Evolutionary conservation across 306 rosid species (phyloP).

Genomic region (Hylodesmum podocarpum): DNA sequence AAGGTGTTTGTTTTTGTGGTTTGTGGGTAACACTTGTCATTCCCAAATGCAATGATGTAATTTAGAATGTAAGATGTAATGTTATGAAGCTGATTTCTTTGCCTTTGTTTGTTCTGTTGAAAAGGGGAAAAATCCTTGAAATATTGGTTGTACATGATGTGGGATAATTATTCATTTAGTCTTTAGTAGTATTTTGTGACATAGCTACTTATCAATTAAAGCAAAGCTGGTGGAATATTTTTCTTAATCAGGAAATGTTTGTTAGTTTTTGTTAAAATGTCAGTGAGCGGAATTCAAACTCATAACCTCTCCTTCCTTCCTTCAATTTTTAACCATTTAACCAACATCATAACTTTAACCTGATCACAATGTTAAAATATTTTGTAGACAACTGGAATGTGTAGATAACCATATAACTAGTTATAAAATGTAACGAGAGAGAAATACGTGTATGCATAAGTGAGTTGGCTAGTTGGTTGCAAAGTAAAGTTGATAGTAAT

Average conservation of each 20-base stretch:
- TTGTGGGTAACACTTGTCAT: conserved; percentile 45
- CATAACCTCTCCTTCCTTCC: too few relatives aligned
- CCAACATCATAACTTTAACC: too few relatives aligned
- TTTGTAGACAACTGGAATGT: too few relatives aligned
- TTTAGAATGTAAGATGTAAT: conserved; percentile 56
- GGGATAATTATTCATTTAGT: conserved; percentile 85
- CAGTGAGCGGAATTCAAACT: too few relatives aligned
- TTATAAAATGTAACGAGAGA: too few relatives aligned
- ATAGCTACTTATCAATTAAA: conserved; percentile 31
- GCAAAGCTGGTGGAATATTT: conserved; percentile 28
- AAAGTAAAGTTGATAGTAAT: conserved; percentile 20
- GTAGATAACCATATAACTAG: too few relatives aligned
- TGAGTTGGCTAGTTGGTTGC: too few relatives aligned
- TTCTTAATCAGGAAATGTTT: too few relatives aligned
- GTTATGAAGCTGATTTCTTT: conserved; percentile 50
- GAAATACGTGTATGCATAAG: too few relatives aligned
- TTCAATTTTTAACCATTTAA: too few relatives aligned
- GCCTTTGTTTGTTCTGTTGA: conserved; percentile 40
- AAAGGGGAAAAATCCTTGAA: conserved; percentile 42
- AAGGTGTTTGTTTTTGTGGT: conserved; percentile 57
- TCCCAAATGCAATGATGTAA: conserved; percentile 57
- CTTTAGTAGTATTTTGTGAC: conserved; percentile 54
- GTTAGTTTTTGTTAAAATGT: too few relatives aligned
- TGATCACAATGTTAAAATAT: too few relatives aligned
- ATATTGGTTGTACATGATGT: conserved; percentile 76